These are phyloP conservation scores for Nicotiana tabacum DNA, from an alignment of 257 asterid species.

Conservation along the genomic window DNA sequence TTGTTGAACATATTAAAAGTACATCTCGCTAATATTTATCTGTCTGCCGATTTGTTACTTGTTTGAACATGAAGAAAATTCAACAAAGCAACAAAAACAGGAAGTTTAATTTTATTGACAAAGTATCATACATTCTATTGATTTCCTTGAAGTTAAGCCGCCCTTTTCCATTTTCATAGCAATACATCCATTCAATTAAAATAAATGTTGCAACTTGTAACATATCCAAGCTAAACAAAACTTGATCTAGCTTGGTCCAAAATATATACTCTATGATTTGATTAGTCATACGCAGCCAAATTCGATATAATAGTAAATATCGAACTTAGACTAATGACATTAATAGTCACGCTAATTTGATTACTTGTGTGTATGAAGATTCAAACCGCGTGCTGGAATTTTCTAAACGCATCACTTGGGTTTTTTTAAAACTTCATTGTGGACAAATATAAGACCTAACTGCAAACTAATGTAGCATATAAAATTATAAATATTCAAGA, in stretches of 20 bases:
- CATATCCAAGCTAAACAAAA: background rate
- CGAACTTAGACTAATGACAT: background rate
- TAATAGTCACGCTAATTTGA: background rate
- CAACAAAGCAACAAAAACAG: background rate
- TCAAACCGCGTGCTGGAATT: background rate
- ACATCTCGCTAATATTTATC: background rate
- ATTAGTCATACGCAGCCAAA: background rate
- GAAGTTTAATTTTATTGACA: background rate
- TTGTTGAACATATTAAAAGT: background rate
- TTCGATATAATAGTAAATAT: background rate
- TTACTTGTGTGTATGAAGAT: background rate
- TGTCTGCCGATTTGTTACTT: background rate
- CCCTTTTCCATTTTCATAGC: no score
- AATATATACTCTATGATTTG: background rate
- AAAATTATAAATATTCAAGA: no score
- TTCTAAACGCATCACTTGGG: background rate
- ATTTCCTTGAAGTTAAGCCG: no score
- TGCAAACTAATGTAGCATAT: no score
- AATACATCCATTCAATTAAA: background rate
- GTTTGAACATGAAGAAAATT: background rate
- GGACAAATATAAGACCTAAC: no score
- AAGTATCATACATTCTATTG: background rate
- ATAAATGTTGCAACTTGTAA: background rate
- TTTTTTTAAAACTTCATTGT: no score
- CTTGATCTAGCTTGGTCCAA: background rate